These are phyloP conservation scores for Chlamydomonas sp. DNA, from an alignment of 139 green algal genomes.

Conservation along the genomic window DNA sequence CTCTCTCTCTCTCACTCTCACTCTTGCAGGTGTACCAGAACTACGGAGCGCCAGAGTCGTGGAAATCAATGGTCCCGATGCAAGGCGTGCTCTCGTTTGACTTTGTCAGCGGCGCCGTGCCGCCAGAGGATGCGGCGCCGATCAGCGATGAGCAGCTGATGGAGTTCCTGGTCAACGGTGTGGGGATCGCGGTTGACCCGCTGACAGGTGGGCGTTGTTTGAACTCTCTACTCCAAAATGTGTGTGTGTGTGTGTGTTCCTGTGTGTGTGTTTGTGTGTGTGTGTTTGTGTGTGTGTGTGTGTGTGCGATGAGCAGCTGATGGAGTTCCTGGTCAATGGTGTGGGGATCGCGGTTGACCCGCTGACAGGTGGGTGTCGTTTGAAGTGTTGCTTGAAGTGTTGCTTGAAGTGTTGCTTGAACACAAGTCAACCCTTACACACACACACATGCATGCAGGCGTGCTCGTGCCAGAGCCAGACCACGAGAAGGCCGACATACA, in stretches of 20 bases:
- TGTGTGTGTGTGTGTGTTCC: no score
- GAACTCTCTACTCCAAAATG: no score
- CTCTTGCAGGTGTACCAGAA: constrained; percentile 28
- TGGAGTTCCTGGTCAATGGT: constrained; percentile 17
- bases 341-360: constrained; percentile 19
- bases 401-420: no score
- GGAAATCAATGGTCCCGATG: constrained; percentile 42
- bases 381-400: no score
- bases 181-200: constrained; percentile 16
- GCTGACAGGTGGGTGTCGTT: constrained; percentile 17
- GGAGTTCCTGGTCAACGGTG: constrained; percentile 16
- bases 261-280: no score
- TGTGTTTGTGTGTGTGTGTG: no score
- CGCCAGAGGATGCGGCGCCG: constrained; percentile 3
- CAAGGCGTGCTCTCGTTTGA: constrained; percentile 45
- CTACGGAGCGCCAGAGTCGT: constrained; percentile 40
- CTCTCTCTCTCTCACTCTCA: no score
- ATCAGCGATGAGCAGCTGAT: constrained; percentile 15
- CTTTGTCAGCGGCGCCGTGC: constrained; percentile 28
- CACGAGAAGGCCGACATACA: no score
- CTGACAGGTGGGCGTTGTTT: no score
- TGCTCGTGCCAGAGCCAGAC: no score
- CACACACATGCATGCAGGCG: no score
- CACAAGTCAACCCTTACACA: no score
- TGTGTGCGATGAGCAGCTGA: constrained; percentile 15